phyloP scores from a whole-genome alignment of 1,284 basidiomycete genomes.

The Cryptococcus floricola region DNA sequence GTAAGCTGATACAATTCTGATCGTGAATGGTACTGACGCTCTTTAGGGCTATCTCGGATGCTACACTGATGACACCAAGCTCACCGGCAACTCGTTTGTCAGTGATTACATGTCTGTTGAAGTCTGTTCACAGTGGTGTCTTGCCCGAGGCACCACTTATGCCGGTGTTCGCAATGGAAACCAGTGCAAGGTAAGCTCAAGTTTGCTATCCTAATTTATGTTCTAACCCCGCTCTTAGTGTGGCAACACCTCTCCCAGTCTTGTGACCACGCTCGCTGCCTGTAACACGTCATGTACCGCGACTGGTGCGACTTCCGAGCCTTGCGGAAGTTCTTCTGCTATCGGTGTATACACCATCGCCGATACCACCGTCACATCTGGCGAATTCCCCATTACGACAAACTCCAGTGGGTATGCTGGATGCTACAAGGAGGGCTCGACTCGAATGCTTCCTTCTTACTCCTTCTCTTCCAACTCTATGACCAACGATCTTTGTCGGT shows the following conservation, averaged over 20 bases:
- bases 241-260: conserved; percentile 14
- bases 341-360: conserved; percentile 14
- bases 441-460: conserved; percentile 10
- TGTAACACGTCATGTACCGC: conserved; percentile 19
- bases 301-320: conserved; percentile 5
- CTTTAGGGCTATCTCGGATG: conserved; percentile 20
- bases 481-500: conserved; percentile 16
- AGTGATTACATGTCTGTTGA: conserved; percentile 18
- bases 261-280: conserved; percentile 10
- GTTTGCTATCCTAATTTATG: not conserved
- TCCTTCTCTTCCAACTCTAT: conserved; percentile 7
- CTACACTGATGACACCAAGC: conserved; percentile 18
- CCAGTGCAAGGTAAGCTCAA: too few species aligned
- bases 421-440: conserved; percentile 20
- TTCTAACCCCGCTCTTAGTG: conserved; percentile 11
- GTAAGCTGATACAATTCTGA: too few species aligned
- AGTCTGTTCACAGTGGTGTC: conserved; percentile 18
- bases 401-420: conserved; percentile 21
- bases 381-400: conserved; percentile 9
- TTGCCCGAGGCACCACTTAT: conserved; percentile 15
- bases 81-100: conserved; percentile 16
- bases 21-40: too few species aligned
- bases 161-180: conserved; percentile 11
- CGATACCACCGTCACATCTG: conserved; percentile 8
- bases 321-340: conserved; percentile 10